These are phyloP conservation scores for Amphirosellinia nigrospora DNA, from an alignment of 495 filamentous ascomycete species.

Conservation along the genomic window DNA sequence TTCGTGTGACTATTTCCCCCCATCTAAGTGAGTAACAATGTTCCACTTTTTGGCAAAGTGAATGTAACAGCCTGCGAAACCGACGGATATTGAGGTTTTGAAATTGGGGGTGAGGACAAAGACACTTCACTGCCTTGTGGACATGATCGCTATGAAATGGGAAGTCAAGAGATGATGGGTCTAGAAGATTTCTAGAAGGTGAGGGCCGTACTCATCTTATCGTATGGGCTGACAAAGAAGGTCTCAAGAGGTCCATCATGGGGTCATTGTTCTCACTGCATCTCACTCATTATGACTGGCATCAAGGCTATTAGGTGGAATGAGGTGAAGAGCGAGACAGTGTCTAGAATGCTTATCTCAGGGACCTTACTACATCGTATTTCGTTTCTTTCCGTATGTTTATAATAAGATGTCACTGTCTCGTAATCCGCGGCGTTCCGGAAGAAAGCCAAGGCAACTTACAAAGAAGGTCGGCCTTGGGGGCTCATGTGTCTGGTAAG, in stretches of 20 bases:
- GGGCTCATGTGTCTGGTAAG: neutral
- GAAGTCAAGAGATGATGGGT: neutral
- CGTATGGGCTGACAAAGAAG: conserved; percentile 19
- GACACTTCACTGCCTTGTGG: conserved; percentile 1
- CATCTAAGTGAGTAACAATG: conserved; percentile 7
- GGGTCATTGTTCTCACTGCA: conserved; percentile 14
- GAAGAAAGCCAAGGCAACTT: neutral
- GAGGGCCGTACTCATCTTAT: conserved; percentile 12
- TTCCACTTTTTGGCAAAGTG: conserved; percentile 16
- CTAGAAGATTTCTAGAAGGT: conserved; percentile 18
- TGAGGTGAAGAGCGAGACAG: conserved; percentile 13
- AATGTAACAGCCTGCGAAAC: conserved; percentile 16
- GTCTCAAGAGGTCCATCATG: conserved; percentile 8
- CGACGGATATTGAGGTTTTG: neutral
- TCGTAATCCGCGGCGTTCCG: neutral
- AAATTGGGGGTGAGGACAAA: neutral
- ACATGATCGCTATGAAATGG: neutral
- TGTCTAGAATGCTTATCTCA: conserved; percentile 1
- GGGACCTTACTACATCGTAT: neutral
- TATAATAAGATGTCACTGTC: neutral
- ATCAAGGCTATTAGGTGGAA: neutral
- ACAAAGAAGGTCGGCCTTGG: neutral
- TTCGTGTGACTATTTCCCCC: conserved; percentile 6
- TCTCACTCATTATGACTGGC: neutral
- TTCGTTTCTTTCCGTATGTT: neutral